Evolutionary conservation across 306 rosid species (phyloP).

Genomic region (Vigna radiata): DNA sequence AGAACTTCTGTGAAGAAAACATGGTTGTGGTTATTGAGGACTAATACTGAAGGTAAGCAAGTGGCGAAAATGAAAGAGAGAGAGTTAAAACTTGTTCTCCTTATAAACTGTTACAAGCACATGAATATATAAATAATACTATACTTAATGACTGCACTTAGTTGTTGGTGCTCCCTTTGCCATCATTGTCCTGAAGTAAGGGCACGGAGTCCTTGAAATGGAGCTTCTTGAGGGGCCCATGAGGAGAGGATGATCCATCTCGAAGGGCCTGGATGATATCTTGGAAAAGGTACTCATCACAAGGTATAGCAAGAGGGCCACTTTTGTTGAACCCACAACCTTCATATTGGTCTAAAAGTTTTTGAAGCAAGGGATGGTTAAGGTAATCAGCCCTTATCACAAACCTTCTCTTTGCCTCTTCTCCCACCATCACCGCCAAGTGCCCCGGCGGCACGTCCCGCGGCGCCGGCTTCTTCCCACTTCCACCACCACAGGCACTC

Average conservation of each 20-base stretch:
- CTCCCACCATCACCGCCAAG: slow-evolving; percentile 52
- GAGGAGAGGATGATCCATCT: slow-evolving; percentile 45
- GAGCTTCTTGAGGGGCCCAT: slow-evolving; percentile 41
- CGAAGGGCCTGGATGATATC: slow-evolving; percentile 54
- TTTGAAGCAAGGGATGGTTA: slow-evolving; percentile 50
- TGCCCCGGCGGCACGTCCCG: slow-evolving; percentile 55
- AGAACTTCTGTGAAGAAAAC: slow-evolving; percentile 26
- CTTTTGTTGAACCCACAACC: slow-evolving; percentile 49
- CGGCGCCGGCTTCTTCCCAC: slow-evolving; percentile 46
- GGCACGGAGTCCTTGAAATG: slow-evolving; percentile 42
- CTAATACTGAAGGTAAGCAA: slow-evolving; percentile 14
- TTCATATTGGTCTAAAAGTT: slow-evolving; percentile 58
- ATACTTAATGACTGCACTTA: slow-evolving; percentile 23
- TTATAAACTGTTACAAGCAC: slow-evolving; percentile 6
- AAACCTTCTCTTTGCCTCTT: slow-evolving; percentile 50
- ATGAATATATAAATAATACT: not conserved
- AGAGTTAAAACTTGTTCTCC: slow-evolving; percentile 19
- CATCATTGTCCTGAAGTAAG: slow-evolving; percentile 48
- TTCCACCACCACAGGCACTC: slow-evolving; percentile 34
- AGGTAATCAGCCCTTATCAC: slow-evolving; percentile 56
- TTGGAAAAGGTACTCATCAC: slow-evolving; percentile 55
- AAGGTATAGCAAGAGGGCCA: slow-evolving; percentile 61
- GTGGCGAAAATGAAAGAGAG: slow-evolving; percentile 25
- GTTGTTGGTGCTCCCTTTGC: slow-evolving; percentile 41
- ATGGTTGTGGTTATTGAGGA: slow-evolving; percentile 38